Evolutionary conservation across 2,329 filamentous ascomycete species (phyloP).

Genomic region (Scopulariopsis brevicaulis): DNA sequence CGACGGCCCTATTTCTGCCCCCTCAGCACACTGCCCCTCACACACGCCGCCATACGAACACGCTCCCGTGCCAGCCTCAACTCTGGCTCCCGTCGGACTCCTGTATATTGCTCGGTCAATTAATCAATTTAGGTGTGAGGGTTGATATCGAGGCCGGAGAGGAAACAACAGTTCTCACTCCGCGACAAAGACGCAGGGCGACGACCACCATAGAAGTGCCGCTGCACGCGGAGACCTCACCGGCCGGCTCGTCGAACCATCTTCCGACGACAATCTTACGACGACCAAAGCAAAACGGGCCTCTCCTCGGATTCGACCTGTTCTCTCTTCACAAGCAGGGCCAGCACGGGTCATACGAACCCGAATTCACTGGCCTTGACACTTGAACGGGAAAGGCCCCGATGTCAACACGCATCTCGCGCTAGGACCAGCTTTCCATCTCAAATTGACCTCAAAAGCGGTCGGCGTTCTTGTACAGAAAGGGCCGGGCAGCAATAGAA

Average conservation of each 20-base stretch:
- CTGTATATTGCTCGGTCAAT: slow-evolving; percentile 28
- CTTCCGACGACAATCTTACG: background rate
- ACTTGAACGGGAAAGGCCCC: too few relatives aligned
- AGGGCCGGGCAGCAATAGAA: background rate
- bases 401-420: too few relatives aligned
- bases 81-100: slow-evolving; percentile 18
- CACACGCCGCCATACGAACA: background rate
- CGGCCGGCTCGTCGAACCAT: slow-evolving; percentile 20
- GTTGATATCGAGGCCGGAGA: slow-evolving; percentile 27
- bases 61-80: slow-evolving; percentile 7
- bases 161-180: slow-evolving; percentile 21
- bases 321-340: background rate
- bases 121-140: slow-evolving; percentile 32
- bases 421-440: background rate
- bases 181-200: slow-evolving; percentile 10
- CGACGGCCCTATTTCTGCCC: background rate
- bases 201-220: background rate
- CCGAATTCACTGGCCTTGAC: background rate
- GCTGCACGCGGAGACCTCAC: slow-evolving; percentile 16
- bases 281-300: background rate
- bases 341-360: background rate
- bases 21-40: background rate
- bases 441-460: background rate
- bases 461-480: background rate
- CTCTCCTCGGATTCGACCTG: background rate